Base-by-base conservation (phyloP, 768 basidiomycete genomes). In the Pisolithus orientalis region DNA sequence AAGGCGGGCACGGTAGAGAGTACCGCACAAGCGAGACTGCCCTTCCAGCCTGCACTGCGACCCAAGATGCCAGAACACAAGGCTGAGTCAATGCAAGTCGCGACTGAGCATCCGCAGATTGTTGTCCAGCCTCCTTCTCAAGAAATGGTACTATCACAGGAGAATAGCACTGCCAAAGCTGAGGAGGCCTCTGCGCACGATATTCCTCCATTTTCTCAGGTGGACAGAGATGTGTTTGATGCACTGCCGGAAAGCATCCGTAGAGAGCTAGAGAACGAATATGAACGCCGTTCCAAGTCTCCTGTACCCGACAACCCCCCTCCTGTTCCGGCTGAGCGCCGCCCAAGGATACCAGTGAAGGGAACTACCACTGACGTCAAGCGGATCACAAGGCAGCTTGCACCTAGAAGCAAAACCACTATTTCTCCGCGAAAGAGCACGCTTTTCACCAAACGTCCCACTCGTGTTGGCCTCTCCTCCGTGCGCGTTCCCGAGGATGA, bases 171-270 rank as follows among this genome's bases (percentile, higher is more conserved):
- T 25, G 32, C 17, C 16, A 61, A 8, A 1, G 44, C 9, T n/a
- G 21, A 50, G 17, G 55, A 40, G 64, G 49, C 55, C 54, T 11
- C 31, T 3, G 37, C 55, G 44, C 37, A 55, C 25, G 25, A 74
- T 3, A 78, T 88, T 17, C 89, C 87, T 4, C 80, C 84, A 2
- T 79, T 88, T 59, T 89, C 87, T 0, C 88, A 91, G 62, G 74
- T 91, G 9, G 89, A 91, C 62, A 77, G 68, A 69, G 74, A 75
- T 4, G 83, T 90, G 2, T 80, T 88, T 48, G 76, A 83, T 37
- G 85, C 84, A 1, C 73, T 92, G 29, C 89, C 90, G 0, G 74
- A 70, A 10, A 85, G 89, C 25, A 70, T 91, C 6, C 80, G 82
- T 24, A 71, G 76, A 54, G 90, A 92, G 62, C 69, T 90, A 10